Evolutionary conservation across 2,329 filamentous ascomycete genomes (phyloP).

Genomic region (Diaporthe caulivora): DNA sequence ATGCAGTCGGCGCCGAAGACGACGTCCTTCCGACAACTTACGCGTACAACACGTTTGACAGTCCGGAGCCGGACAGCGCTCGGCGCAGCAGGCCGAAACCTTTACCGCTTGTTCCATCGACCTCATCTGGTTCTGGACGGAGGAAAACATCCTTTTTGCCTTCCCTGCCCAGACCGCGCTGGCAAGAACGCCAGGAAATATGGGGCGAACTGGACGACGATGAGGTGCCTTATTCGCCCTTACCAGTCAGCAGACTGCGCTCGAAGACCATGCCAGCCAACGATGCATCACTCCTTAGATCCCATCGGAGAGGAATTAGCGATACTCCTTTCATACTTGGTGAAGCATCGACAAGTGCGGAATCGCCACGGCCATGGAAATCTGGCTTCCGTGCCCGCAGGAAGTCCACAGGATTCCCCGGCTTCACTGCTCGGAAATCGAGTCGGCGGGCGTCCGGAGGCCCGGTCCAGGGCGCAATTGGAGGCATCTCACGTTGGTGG

Average conservation of each 20-base stretch:
- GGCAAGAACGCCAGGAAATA: constrained; percentile 81
- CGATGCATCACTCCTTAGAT: constrained; percentile 52
- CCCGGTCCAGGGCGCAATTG: constrained; percentile 62
- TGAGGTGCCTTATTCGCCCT: constrained; percentile 58
- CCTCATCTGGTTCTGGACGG: constrained; percentile 11
- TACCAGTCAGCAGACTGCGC: constrained; percentile 53
- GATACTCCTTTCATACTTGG: constrained; percentile 42
- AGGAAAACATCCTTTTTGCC: constrained; percentile 32
- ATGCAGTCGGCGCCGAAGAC: constrained; percentile 56
- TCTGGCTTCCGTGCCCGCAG: constrained; percentile 58
- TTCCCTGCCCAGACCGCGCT: constrained; percentile 54
- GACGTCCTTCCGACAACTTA: constrained; percentile 49
- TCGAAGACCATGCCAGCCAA: constrained; percentile 62
- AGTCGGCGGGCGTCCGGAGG: constrained; percentile 52
- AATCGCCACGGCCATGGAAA: constrained; percentile 30
- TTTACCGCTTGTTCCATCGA: constrained; percentile 21
- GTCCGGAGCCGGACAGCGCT: constrained; percentile 47
- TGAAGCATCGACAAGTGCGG: constrained; percentile 22
- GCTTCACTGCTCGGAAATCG: constrained; percentile 66
- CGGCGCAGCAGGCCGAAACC: constrained; percentile 45
- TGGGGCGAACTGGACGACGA: constrained; percentile 91
- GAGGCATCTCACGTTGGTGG: constrained; percentile 70
- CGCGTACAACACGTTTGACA: constrained; percentile 63
- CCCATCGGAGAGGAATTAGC: constrained; percentile 49
- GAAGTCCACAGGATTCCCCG: constrained; percentile 72